Evolutionary conservation across 257 asterid species (phyloP).

Genomic region (Capsicum chinense): DNA sequence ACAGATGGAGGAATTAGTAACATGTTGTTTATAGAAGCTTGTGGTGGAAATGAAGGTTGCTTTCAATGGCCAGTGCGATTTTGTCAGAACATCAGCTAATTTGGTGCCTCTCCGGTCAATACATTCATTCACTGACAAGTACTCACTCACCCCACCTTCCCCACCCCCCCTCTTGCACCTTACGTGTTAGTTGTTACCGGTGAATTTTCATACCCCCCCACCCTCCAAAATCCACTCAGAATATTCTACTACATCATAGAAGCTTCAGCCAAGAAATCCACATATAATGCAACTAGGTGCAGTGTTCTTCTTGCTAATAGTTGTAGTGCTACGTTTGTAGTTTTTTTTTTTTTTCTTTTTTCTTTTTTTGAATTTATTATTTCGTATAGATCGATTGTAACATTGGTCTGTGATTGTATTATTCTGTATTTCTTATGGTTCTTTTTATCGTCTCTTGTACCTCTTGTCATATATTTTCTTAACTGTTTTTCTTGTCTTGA

Average conservation of each 20-base stretch:
- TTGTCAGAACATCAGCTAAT: conserved; percentile 33
- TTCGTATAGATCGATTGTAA: too few relatives aligned
- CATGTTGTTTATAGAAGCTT: not conserved
- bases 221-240: conserved; percentile 30
- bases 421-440: too few relatives aligned
- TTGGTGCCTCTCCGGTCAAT: conserved; percentile 32
- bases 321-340: too few relatives aligned
- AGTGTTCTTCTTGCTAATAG: too few relatives aligned
- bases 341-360: too few relatives aligned
- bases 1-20: too few relatives aligned
- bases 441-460: too few relatives aligned
- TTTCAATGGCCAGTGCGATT: conserved; percentile 36
- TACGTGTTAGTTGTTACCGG: not conserved
- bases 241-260: conserved; percentile 34
- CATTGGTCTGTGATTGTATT: too few relatives aligned
- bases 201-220: not conserved
- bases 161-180: not conserved
- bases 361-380: too few relatives aligned
- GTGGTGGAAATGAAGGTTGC: conserved; percentile 35
- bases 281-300: too few relatives aligned
- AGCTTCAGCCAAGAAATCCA: conserved; percentile 22
- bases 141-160: conserved; percentile 21
- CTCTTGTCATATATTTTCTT: too few relatives aligned
- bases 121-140: conserved; percentile 28
- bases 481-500: too few relatives aligned